These are phyloP conservation scores for Trichoderma atrobrunneum DNA, from an alignment of 2,329 filamentous ascomycete species.

Conservation along the genomic window DNA sequence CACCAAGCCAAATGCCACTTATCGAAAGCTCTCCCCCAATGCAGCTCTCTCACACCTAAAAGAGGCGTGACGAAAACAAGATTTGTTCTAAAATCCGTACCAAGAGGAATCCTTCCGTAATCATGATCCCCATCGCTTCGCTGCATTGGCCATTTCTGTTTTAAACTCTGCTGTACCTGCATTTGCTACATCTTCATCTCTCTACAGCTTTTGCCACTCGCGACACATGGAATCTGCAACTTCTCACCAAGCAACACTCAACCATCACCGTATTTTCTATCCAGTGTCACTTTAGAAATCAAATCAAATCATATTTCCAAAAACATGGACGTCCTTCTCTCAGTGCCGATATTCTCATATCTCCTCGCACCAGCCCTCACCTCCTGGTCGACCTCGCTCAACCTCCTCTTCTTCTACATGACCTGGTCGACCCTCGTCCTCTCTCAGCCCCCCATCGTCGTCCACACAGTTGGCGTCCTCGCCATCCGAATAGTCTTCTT, in stretches of 20 bases:
- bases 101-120: not conserved
- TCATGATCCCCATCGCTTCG: not conserved
- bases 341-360: constrained; percentile 69
- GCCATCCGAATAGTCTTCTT: constrained; percentile 68
- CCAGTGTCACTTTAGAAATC: not conserved
- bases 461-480: constrained; percentile 71
- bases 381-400: constrained; percentile 76
- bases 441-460: constrained; percentile 68
- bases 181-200: not conserved
- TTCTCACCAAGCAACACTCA: not conserved
- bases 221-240: not conserved
- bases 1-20: not conserved
- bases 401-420: constrained; percentile 85
- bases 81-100: not conserved
- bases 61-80: not conserved
- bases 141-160: not conserved
- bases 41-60: not conserved
- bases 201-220: not conserved
- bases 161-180: constrained; percentile 10
- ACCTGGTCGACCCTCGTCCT: constrained; percentile 84
- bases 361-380: constrained; percentile 59
- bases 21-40: not conserved
- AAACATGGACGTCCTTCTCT: constrained; percentile 64
- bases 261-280: not conserved
- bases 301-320: not conserved